These are phyloP conservation scores for Sonneratia caseolaris DNA, from an alignment of 345 rosid species.

Conservation along the genomic window DNA sequence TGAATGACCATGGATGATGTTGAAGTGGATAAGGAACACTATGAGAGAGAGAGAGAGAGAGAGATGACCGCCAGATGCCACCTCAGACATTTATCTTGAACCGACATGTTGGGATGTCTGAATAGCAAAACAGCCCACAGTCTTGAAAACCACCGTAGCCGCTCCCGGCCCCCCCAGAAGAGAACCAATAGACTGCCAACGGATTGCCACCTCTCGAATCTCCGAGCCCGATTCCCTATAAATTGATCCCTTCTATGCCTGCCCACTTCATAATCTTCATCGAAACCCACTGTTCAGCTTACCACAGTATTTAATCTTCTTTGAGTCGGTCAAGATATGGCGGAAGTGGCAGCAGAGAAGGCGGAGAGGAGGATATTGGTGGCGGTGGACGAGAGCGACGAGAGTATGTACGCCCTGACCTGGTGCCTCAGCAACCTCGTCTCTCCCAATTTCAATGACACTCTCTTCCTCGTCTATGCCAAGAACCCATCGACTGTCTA, in stretches of 20 bases:
- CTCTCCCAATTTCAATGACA: constrained; percentile 23
- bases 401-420: constrained; percentile 53
- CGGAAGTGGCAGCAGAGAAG: constrained; percentile 12
- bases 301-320: no score
- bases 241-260: background rate
- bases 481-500: constrained; percentile 27
- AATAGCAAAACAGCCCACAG: constrained; percentile 8
- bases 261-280: background rate
- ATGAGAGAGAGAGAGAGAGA: background rate
- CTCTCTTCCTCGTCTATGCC: constrained; percentile 41
- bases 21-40: background rate
- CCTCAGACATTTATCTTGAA: background rate
- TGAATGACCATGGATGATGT: background rate
- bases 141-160: constrained; percentile 9
- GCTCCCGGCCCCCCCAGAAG: background rate
- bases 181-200: constrained; percentile 19
- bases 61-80: background rate
- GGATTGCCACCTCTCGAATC: constrained; percentile 5
- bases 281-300: background rate
- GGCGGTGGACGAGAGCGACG: constrained; percentile 54
- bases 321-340: background rate
- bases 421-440: constrained; percentile 47
- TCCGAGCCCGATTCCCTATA: background rate
- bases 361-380: constrained; percentile 35
- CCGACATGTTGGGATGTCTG: background rate